A percentile compares a stretch with the other conserved stretches of the same genome.
Evolutionary conservation across 768 basidiomycete species (phyloP).

Genomic region (Rhodosporidiobolus odoratus): DNA sequence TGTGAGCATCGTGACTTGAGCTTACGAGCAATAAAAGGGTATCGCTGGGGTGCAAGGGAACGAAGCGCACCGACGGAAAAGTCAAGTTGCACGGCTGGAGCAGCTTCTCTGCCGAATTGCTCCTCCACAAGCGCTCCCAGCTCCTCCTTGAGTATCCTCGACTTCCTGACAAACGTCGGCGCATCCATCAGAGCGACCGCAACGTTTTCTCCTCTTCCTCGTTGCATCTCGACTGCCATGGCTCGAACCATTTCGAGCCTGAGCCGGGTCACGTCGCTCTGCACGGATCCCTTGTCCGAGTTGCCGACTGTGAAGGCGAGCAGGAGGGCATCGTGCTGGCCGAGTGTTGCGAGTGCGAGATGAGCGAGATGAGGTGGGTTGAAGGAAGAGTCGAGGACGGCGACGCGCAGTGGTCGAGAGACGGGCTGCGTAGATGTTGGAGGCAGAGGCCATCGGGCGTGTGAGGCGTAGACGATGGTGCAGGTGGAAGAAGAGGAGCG

Average conservation of each 20-base stretch:
- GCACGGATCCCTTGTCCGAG: constrained; percentile 63
- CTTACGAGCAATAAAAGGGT: constrained; percentile 50
- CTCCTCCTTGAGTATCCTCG: constrained; percentile 56
- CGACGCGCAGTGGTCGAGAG: constrained; percentile 52
- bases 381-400: constrained; percentile 85
- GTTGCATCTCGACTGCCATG: constrained; percentile 55
- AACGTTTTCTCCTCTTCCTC: constrained; percentile 49
- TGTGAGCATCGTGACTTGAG: neutral
- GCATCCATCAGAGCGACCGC: constrained; percentile 79
- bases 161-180: constrained; percentile 83
- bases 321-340: constrained; percentile 58
- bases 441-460: constrained; percentile 62
- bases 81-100: neutral
- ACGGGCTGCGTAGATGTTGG: constrained; percentile 29
- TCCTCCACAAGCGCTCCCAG: constrained; percentile 49
- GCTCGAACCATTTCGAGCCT: constrained; percentile 80
- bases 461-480: constrained; percentile 57
- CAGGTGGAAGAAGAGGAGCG: constrained; percentile 2
- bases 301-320: constrained; percentile 79
- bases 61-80: constrained; percentile 21
- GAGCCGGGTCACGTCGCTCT: constrained; percentile 67
- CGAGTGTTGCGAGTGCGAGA: constrained; percentile 59
- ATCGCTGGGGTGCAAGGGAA: neutral
- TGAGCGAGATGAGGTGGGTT: constrained; percentile 88
- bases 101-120: neutral